phyloP scores from a whole-genome alignment of 192 early-diverging fungal species.

The Chytriomyces sp. region DNA sequence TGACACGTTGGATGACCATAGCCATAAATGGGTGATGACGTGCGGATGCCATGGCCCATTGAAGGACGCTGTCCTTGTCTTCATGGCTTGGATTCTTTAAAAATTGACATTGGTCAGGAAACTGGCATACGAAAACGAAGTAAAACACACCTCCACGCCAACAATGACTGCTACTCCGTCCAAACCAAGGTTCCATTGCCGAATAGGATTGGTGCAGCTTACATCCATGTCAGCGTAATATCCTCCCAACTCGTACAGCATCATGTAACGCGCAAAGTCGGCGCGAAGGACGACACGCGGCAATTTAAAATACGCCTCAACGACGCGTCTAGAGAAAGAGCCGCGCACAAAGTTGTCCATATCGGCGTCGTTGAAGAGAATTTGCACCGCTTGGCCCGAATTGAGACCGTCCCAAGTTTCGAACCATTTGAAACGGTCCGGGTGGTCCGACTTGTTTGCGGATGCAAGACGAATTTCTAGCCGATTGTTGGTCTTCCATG shows the following conservation, averaged over 20 bases:
- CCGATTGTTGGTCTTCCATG: constrained; percentile 17
- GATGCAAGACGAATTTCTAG: constrained; percentile 14
- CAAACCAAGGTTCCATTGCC: constrained; percentile 25
- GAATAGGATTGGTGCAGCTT: constrained; percentile 14
- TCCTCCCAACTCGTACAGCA: constrained; percentile 20
- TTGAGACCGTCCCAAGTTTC: constrained; percentile 14
- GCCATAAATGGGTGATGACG: constrained; percentile 27
- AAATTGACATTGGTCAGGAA: neutral
- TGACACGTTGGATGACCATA: constrained; percentile 16
- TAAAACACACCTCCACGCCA: constrained; percentile 19
- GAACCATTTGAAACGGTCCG: constrained; percentile 12
- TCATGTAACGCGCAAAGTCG: constrained; percentile 13
- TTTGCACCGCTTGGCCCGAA: constrained; percentile 8
- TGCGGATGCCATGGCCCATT: constrained; percentile 28
- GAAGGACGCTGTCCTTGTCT: constrained; percentile 22
- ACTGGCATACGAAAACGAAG: neutral
- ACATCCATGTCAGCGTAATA: constrained; percentile 27
- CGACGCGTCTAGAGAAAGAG: constrained; percentile 12
- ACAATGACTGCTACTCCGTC: constrained; percentile 22
- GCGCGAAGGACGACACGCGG: constrained; percentile 19
- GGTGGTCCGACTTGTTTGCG: constrained; percentile 7
- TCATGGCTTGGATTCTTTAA: constrained; percentile 8
- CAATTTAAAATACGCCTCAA: constrained; percentile 27
- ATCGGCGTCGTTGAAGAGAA: constrained; percentile 9
- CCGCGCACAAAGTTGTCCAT: constrained; percentile 27